phyloP scores from a whole-genome alignment of 2,329 filamentous ascomycete species.

The Zymoseptoria tritici region DNA sequence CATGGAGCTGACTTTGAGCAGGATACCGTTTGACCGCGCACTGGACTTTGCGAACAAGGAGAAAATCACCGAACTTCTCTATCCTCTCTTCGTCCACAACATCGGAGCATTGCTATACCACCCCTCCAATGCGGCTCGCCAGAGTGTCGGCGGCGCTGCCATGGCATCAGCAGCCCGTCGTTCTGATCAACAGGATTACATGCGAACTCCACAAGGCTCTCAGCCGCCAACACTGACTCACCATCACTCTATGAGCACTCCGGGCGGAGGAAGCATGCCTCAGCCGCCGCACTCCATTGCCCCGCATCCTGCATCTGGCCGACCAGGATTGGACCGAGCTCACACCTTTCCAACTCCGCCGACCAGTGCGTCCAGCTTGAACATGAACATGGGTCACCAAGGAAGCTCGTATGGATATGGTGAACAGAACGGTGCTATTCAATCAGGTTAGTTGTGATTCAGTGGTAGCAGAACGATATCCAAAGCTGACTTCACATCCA shows the following conservation, averaged over 20 bases:
- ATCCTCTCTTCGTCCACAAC: slow-evolving; percentile 95
- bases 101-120: slow-evolving; percentile 92
- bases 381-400: slow-evolving; percentile 63
- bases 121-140: slow-evolving; percentile 69
- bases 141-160: slow-evolving; percentile 50
- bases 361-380: slow-evolving; percentile 78
- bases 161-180: slow-evolving; percentile 85
- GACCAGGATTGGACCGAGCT: slow-evolving; percentile 73
- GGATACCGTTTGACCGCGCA: slow-evolving; percentile 97
- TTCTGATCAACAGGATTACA: slow-evolving; percentile 42
- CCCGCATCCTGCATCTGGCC: slow-evolving; percentile 48
- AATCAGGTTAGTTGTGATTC: slow-evolving; percentile 64
- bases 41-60: slow-evolving; percentile 99
- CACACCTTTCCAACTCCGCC: slow-evolving; percentile 93
- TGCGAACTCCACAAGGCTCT: slow-evolving; percentile 53
- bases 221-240: slow-evolving; percentile 64
- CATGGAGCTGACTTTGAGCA: slow-evolving; percentile 32
- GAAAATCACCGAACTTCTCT: slow-evolving; percentile 92
- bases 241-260: slow-evolving; percentile 59
- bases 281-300: slow-evolving; percentile 61
- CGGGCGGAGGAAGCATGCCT: slow-evolving; percentile 52
- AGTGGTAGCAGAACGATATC: slow-evolving; percentile 67
- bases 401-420: slow-evolving; percentile 75
- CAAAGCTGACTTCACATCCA: slow-evolving; percentile 83
- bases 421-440: slow-evolving; percentile 37